Evolutionary conservation across 441 rosid genomes (phyloP).

Genomic region (Mallotus japonicus): DNA sequence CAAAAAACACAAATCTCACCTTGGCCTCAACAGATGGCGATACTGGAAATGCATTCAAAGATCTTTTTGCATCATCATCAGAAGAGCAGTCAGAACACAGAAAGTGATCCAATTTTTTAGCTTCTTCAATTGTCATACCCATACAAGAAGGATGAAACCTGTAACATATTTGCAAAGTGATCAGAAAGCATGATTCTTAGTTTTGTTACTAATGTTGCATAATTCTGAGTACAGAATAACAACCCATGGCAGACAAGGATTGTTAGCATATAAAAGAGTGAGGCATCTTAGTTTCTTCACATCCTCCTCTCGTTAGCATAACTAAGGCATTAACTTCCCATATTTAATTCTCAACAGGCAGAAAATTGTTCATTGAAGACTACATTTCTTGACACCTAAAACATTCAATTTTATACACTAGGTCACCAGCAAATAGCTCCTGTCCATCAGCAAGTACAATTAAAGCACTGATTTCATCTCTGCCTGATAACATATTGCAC

Average conservation of each 20-base stretch:
- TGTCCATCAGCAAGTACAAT: not conserved
- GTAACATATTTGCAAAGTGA: slow-evolving; percentile 5
- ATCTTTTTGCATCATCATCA: slow-evolving; percentile 58
- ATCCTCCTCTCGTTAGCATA: not conserved
- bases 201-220: not conserved
- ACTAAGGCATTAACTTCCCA: not conserved
- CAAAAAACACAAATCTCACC: slow-evolving; percentile 34
- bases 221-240: not conserved
- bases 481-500: not conserved
- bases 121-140: slow-evolving; percentile 88
- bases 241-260: not conserved
- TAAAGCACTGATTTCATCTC: not conserved
- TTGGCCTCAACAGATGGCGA: slow-evolving; percentile 64
- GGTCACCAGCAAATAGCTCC: not conserved
- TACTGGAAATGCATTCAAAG: slow-evolving; percentile 48
- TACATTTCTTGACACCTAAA: not conserved
- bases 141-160: slow-evolving; percentile 68
- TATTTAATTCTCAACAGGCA: not conserved
- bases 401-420: not conserved
- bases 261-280: not conserved
- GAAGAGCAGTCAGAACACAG: slow-evolving; percentile 75
- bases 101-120: slow-evolving; percentile 76
- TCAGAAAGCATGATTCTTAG: slow-evolving; percentile 12
- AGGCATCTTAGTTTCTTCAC: not conserved
- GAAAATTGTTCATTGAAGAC: not conserved